Evolutionary conservation across 208 protist genomes (phyloP).

Genomic region (Trypanosoma conorhini): DNA sequence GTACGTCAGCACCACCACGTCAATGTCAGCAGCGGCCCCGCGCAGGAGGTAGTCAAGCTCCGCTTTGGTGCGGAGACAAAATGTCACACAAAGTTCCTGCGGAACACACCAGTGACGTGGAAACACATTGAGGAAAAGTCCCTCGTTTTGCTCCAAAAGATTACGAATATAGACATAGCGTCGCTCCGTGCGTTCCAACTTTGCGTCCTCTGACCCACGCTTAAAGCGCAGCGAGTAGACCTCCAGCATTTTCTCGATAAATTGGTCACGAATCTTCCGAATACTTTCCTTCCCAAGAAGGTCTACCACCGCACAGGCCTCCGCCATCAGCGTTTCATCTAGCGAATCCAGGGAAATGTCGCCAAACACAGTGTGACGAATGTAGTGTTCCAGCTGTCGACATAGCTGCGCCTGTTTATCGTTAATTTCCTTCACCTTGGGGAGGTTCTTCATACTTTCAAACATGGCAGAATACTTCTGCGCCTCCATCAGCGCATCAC

Average conservation of each 20-base stretch:
- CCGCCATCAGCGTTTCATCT: constrained; percentile 76
- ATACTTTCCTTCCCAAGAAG: constrained; percentile 77
- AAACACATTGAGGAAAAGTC: constrained; percentile 81
- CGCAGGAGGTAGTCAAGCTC: constrained; percentile 82
- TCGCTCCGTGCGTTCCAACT: constrained; percentile 88
- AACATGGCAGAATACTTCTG: constrained; percentile 86
- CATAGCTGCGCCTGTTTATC: constrained; percentile 84
- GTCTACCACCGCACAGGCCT: constrained; percentile 90
- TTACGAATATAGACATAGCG: constrained; percentile 91
- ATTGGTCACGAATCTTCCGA: constrained; percentile 78
- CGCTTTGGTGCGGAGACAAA: constrained; percentile 90
- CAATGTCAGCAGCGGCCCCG: constrained; percentile 61
- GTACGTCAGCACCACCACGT: constrained; percentile 88
- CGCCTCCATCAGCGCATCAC: constrained; percentile 81
- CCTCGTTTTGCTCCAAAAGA: constrained; percentile 78
- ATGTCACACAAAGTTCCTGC: constrained; percentile 91
- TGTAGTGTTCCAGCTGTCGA: constrained; percentile 80
- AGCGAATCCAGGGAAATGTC: constrained; percentile 62
- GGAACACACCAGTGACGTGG: constrained; percentile 90
- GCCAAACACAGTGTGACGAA: constrained; percentile 83
- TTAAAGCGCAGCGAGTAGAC: constrained; percentile 87
- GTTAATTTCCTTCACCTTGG: constrained; percentile 88
- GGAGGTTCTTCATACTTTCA: constrained; percentile 71
- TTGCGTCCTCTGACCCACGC: constrained; percentile 81
- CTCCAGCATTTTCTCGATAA: constrained; percentile 87